These are phyloP conservation scores for Lyophyllum atratum DNA, from an alignment of 768 basidiomycete species.

Conservation along the genomic window DNA sequence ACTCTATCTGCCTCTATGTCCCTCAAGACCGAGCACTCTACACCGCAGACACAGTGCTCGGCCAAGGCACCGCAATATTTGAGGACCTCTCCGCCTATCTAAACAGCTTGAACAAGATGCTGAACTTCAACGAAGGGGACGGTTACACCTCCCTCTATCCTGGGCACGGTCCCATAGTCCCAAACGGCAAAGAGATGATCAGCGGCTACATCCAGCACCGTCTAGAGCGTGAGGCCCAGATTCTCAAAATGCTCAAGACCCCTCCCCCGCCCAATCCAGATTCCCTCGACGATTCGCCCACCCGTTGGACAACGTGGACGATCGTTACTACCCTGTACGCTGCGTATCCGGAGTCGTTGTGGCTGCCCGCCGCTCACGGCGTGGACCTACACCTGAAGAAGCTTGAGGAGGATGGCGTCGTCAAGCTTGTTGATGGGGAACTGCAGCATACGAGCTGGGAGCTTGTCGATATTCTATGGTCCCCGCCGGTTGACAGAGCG, in stretches of 20 bases:
- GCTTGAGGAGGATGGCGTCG: conserved; percentile 63
- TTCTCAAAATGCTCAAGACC: conserved; percentile 52
- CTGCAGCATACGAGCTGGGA: conserved; percentile 54
- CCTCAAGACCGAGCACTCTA: conserved; percentile 75
- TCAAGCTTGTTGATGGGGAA: conserved; percentile 52
- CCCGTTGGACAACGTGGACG: conserved; percentile 62
- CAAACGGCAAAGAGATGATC: conserved; percentile 62
- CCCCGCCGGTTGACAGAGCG: conserved; percentile 15
- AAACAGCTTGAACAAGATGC: conserved; percentile 58
- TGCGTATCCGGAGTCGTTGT: conserved; percentile 67
- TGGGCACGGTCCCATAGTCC: conserved; percentile 82
- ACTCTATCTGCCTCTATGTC: conserved; percentile 78
- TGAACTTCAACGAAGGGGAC: conserved; percentile 37
- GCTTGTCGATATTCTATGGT: conserved; percentile 18
- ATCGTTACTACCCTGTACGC: conserved; percentile 71
- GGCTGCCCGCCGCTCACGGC: conserved; percentile 70
- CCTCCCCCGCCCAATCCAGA: conserved; percentile 27
- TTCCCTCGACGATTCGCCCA: conserved; percentile 3
- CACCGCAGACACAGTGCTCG: conserved; percentile 90
- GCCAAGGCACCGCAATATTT: conserved; percentile 89
- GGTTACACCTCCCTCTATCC: conserved; percentile 69
- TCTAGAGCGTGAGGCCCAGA: conserved; percentile 77
- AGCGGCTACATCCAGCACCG: conserved; percentile 79
- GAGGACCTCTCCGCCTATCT: conserved; percentile 79
- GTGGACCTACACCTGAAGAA: conserved; percentile 76